Base-by-base conservation (phyloP, 176 grass and related monocot species). In the Avena atlantica region DNA sequence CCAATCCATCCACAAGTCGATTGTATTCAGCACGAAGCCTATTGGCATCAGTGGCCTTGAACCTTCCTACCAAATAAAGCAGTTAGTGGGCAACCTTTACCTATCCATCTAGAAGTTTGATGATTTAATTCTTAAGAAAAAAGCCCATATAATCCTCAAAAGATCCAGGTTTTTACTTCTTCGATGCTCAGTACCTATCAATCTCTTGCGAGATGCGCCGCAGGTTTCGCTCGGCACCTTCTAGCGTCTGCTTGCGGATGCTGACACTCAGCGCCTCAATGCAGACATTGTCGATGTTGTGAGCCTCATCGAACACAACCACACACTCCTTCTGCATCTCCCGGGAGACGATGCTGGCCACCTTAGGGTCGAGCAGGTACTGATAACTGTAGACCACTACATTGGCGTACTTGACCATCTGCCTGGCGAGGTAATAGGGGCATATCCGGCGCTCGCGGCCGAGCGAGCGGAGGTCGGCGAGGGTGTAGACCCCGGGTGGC, bases 281-380 rank as follows among this genome's bases (percentile, higher is more conserved):
- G 71, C 96, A 98, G 52, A 98, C 96, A 45, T 98, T 98, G 21
- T 98, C 96, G 2, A 98, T 98, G 81, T 98, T 98, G 58, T 98
- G 96, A 4, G 96, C 96, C 82, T 98, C 96, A n/a, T 98, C 96
- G 8, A 98, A 98, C 6, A 98, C 90, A 2, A 98, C 65, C 1
- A 98, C 93, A 9, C 93, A 95, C 48, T 98, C 96, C 82, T 91
- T 93, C 88, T 98, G 96, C 96, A 98, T 98, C 92, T 98, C 93
- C 79, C 89, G 74, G 25, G 96, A 95, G 57, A 98, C 93, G 29
- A 95, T 88, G 82, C 81, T 91, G 40, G 96, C 93, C 61, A 98
- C 96, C 84, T 98, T 98, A 51, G 96, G 96, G 48, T 98, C 96
- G 6, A 98, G 90, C 45, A 98, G 87, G 75, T 98, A 98, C 40